Evolutionary conservation across 2,329 filamentous ascomycete species (phyloP).

Genomic region (Aspergillus fischeri): DNA sequence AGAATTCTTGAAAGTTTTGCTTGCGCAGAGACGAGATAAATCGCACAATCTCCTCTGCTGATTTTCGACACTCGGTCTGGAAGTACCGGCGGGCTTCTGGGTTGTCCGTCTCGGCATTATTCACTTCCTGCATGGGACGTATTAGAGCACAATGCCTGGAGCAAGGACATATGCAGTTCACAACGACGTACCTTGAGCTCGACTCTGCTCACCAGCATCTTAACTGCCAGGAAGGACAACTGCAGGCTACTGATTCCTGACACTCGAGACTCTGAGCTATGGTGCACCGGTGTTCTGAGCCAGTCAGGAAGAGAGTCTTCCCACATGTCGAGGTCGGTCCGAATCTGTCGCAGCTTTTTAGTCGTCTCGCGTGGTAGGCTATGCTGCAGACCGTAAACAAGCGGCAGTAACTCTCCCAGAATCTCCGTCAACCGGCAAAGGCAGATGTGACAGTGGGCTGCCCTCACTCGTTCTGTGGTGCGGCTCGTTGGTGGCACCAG

Average conservation of each 20-base stretch:
- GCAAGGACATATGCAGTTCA: background rate
- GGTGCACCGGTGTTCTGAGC: slow-evolving; percentile 31
- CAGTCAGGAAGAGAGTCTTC: slow-evolving; percentile 44
- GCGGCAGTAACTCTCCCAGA: slow-evolving; percentile 42
- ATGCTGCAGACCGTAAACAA: slow-evolving; percentile 44
- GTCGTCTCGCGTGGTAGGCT: slow-evolving; percentile 42
- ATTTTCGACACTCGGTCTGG: slow-evolving; percentile 42
- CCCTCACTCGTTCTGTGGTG: slow-evolving; percentile 40
- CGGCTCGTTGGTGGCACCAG: slow-evolving; percentile 33
- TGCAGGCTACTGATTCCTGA: slow-evolving; percentile 44
- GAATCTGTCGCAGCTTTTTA: slow-evolving; percentile 43
- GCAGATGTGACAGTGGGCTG: slow-evolving; percentile 50
- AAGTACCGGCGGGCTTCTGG: slow-evolving; percentile 48
- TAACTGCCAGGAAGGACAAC: slow-evolving; percentile 42
- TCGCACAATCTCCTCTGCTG: slow-evolving; percentile 46
- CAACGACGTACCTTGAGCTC: slow-evolving; percentile 40
- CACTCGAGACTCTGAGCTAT: slow-evolving; percentile 30
- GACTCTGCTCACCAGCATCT: slow-evolving; percentile 46
- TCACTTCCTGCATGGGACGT: slow-evolving; percentile 33
- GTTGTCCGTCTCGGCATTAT: slow-evolving; percentile 40
- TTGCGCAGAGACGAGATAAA: slow-evolving; percentile 47
- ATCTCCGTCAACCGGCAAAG: slow-evolving; percentile 50
- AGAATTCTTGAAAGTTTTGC: slow-evolving; percentile 50
- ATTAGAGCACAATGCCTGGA: background rate
- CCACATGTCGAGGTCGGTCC: slow-evolving; percentile 44